Base-by-base conservation (phyloP, 1,139 yeast genomes). In the Candida smagusa region DNA sequence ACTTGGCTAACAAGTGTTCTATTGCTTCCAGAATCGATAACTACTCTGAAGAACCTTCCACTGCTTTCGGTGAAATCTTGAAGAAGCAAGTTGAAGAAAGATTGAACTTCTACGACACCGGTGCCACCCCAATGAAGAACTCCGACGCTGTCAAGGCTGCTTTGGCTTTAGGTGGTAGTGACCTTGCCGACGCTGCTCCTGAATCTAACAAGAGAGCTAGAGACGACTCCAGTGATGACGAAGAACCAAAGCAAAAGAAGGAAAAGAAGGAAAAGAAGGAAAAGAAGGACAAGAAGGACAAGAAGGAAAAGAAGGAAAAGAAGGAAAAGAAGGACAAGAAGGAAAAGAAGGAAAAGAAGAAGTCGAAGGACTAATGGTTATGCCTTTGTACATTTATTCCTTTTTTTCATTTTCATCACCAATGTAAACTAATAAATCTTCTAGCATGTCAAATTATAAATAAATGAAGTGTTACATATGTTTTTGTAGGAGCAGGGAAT, bases 1-100 rank as follows among this genome's bases (percentile, higher is more conserved):
- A 90, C 72, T 77, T 92, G 66, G 98, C 99, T 47, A 92, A 94
- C 81, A 92, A 92, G 72, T 90, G 97, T 78, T 85, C 98, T 31
- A 92, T 92, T 71, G 98, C 98, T 47, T 88, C 96, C 36, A 87
- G 98, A 79, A 90, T 92, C 56, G 99, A 92, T 72, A 89, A 89
- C 74, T 92, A 87, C 68, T 81, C 89, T 42, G 94, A 84, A 58
- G 89, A 83, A 61, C 90, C 92, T 61, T 71, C 84, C 33, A 84
- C 84, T 49, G 88, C 81, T 41, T 94, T 92, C 58, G 99, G 98
- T 63, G 77, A 80, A 56, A 82, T 88, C 43, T 79, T 94, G 65
- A 89, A 88, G 77, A 79, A 86, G 66, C 98, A 92, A 76, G 97
- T 92, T 52, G 98, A 92, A 73, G 97, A 94, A 68, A 87, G 98